Conservation (phyloP, 2,329 filamentous ascomycete species). For the Thermoascus crustaceus region DNA sequence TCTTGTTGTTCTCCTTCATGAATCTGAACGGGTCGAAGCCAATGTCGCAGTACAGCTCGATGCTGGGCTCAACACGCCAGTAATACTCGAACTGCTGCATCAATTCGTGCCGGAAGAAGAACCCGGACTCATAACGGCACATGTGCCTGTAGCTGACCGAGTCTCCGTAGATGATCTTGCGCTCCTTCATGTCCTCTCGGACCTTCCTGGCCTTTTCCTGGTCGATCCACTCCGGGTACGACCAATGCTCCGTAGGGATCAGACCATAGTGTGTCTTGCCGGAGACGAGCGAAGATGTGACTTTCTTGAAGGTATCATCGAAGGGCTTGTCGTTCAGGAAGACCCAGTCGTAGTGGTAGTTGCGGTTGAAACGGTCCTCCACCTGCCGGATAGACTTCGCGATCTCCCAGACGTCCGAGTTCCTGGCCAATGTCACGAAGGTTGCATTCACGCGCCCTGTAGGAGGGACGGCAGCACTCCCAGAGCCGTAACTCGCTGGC, state of each 20-base stretch:
- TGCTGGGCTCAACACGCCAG: slow-evolving; percentile 96
- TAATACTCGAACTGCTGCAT: slow-evolving; percentile 99
- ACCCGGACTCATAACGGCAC: slow-evolving; percentile 98
- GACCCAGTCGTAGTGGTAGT: slow-evolving; percentile 98
- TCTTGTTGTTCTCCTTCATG: slow-evolving; percentile 95
- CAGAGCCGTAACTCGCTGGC: slow-evolving; percentile 3
- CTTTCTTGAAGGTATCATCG: slow-evolving; percentile 83
- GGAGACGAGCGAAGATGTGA: slow-evolving; percentile 82
- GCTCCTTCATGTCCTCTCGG: slow-evolving; percentile 84
- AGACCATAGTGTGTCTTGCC: slow-evolving; percentile 85
- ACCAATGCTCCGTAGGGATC: slow-evolving; percentile 92
- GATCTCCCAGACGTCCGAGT: slow-evolving; percentile 93
- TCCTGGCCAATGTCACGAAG: slow-evolving; percentile 91
- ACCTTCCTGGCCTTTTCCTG: slow-evolving; percentile 86
- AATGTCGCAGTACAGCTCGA: slow-evolving; percentile 94
- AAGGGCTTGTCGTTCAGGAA: slow-evolving; percentile 97
- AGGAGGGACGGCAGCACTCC: slow-evolving; percentile 47
- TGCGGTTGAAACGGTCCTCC: slow-evolving; percentile 95
- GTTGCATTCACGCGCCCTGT: slow-evolving; percentile 82
- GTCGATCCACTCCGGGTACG: slow-evolving; percentile 91
- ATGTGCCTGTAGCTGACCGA: slow-evolving; percentile 97
- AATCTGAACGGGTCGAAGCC: slow-evolving; percentile 92
- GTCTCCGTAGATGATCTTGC: slow-evolving; percentile 97
- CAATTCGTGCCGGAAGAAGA: slow-evolving; percentile 93
- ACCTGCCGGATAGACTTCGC: slow-evolving; percentile 90